Conservation (phyloP, 1,139 yeast species). For the Hemisphaericaspora subhashii region DNA sequence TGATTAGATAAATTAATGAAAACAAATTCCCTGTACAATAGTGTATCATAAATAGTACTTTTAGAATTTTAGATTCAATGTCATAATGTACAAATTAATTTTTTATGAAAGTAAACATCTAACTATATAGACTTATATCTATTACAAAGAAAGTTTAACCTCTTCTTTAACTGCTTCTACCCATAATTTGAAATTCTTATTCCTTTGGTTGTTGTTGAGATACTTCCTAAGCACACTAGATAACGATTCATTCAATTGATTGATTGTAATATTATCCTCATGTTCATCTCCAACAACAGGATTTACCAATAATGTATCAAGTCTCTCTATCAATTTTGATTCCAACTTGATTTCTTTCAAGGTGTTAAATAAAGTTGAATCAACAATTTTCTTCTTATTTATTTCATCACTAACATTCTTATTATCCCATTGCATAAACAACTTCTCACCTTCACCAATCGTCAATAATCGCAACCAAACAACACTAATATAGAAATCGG, state of each 20-base stretch:
- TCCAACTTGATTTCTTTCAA: constrained; percentile 18
- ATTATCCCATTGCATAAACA: constrained; percentile 38
- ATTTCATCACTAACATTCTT: constrained; percentile 49
- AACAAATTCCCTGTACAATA: not conserved
- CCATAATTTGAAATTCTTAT: constrained; percentile 23
- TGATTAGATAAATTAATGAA: not conserved
- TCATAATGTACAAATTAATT: not conserved
- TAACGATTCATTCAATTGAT: constrained; percentile 17
- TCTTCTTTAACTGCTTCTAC: constrained; percentile 25
- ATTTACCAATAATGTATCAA: constrained; percentile 13
- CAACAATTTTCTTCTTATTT: constrained; percentile 38
- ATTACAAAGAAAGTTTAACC: constrained; percentile 10
- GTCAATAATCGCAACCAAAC: constrained; percentile 66
- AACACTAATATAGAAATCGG: constrained; percentile 25
- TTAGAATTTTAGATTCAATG: not conserved
- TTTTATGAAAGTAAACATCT: not conserved
- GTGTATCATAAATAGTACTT: not conserved
- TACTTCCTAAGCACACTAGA: constrained; percentile 15
- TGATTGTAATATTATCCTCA: constrained; percentile 12
- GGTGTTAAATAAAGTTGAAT: constrained; percentile 50
- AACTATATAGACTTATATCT: too few species aligned
- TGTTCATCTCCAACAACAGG: constrained; percentile 10
- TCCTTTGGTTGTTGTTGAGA: constrained; percentile 17
- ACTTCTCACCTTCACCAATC: constrained; percentile 58
- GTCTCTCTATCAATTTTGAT: constrained; percentile 8